Evolutionary conservation across 1,284 basidiomycete species (phyloP), one percentile per base, ranked within the genome.

Genomic region (Leccinum colubrinum): DNA sequence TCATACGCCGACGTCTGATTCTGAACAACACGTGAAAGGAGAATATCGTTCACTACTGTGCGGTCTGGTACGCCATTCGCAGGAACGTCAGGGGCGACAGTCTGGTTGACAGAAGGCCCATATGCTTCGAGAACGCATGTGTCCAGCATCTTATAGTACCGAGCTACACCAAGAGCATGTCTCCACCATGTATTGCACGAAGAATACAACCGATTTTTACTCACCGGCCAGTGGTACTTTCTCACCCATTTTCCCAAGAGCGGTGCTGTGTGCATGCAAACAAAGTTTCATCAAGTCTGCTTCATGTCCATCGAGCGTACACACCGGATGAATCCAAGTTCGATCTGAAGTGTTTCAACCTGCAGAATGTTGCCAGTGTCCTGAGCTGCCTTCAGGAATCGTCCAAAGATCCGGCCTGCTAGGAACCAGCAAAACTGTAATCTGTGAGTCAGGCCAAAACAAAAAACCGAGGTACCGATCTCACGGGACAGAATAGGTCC

Each of bases 381-480:
- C 30, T 84, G 77, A 5, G 86, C 84, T 46, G 83, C 83, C 65
- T 83, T 81, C 35, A 87, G 72, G 71, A 90, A 88, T 12, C 87
- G 81, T 6, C 84, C 80, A 27, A 91, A 78, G 6, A 89, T 85
- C 30, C 86, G 79, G 1, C 86, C 88, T 51, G 81, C 81, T 61
- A 82, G 79, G 70, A 87, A 89, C 86, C 87, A 91, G 64, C 82
- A 84, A 65, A 88, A 87, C 87, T 90, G 59, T 11, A n/a, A 41
- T 22, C 0, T 33, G 9, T 12, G 6, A 46, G 7, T 59, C 4
- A 50, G 58, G 17, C 17, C 12, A 14, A 30, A 27, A 2, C 25
- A 20, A 51, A 30, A 14, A 56, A 56, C 8, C 37, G 35, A 48
- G 15, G 46, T 4, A 22, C 22, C 11, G 8, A n/a, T 39, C 35